Evolutionary conservation across 768 basidiomycete genomes (phyloP), one percentile per base, ranked within the genome.

Genomic region (Tulasnella calospora): DNA sequence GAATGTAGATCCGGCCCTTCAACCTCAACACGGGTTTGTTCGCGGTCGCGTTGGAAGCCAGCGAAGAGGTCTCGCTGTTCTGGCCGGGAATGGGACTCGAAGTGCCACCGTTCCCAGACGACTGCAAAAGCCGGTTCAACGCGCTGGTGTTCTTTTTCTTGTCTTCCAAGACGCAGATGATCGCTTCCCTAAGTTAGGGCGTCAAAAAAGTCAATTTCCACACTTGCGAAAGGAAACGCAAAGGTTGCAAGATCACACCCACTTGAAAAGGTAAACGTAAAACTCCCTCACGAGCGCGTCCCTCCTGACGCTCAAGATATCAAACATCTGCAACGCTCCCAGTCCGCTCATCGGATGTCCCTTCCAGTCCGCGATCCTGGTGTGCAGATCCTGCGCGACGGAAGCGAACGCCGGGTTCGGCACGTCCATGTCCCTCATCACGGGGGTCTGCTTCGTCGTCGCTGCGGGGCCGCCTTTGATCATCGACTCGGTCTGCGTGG

Each of bases 111-210:
- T 76, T 80, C 38, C 23, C 78, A 75, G 44, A 80, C 1, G 82
- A 82, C 13, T 92, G 91, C 6, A 95, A 87, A 70, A 95, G 87
- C 36, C 92, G 89, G 10, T 92, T 90, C 23, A 96, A 85, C 0
- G 92, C 90, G 35, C 35, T 69, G 21, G 35, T 41, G 36, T 44
- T 71, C 35, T 92, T 90, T 82, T 95, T 96, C 87, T 92, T 94
- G 85, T 99, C 97, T 84, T 99, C 96, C 27, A 93, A 89, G n/a
- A 99, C 95, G 84, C 98, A 99, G 79, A 99, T 95, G 81, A 99
- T 94, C 13, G 98, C 98, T 84, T 98, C 95, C 82, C 76, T 61
- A 55, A 74, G 55, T 7, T 17, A 47, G 46, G 27, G 15, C 27
- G 27, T 7, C 21, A 38, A 74, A 27, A 38, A 12, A 23, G 47